These are phyloP conservation scores for Lyophyllum atratum DNA, from an alignment of 768 basidiomycete genomes.

Conservation along the genomic window DNA sequence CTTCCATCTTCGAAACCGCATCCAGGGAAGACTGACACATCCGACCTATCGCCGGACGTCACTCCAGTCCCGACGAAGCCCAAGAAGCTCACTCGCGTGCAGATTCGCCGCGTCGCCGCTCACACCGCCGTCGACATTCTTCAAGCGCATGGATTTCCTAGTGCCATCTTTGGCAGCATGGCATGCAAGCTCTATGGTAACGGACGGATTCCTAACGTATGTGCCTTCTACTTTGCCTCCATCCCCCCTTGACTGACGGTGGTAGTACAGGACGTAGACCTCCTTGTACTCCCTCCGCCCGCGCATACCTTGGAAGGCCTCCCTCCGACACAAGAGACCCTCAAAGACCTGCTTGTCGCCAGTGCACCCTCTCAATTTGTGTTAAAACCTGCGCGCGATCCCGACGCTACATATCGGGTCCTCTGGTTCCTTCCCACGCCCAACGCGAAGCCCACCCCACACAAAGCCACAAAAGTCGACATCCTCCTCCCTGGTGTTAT, in stretches of 20 bases:
- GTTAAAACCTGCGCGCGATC: conserved; percentile 10
- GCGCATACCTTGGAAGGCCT: not conserved
- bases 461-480: conserved; percentile 11
- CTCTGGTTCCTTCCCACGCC: conserved; percentile 18
- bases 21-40: not conserved
- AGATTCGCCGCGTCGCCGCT: conserved; percentile 19
- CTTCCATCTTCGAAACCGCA: not conserved
- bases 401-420: conserved; percentile 14
- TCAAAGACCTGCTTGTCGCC: conserved; percentile 14
- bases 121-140: conserved; percentile 10
- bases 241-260: not conserved
- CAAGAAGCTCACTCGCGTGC: not conserved
- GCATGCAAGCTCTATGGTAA: conserved; percentile 19
- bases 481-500: conserved; percentile 20
- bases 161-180: conserved; percentile 20
- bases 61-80: not conserved
- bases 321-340: conserved; percentile 10
- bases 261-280: conserved; percentile 13
- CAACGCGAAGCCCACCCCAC: conserved; percentile 4
- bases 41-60: not conserved
- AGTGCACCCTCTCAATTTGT: conserved; percentile 6
- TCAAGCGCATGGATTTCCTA: conserved; percentile 5
- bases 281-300: conserved; percentile 15
- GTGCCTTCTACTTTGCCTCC: not conserved
- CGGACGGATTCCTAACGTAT: conserved; percentile 14